A percentile compares a stretch with the other conserved stretches of the same genome.
Evolutionary conservation across 805 yeast species (phyloP).

Genomic region (Kluyveromyces starmeri): DNA sequence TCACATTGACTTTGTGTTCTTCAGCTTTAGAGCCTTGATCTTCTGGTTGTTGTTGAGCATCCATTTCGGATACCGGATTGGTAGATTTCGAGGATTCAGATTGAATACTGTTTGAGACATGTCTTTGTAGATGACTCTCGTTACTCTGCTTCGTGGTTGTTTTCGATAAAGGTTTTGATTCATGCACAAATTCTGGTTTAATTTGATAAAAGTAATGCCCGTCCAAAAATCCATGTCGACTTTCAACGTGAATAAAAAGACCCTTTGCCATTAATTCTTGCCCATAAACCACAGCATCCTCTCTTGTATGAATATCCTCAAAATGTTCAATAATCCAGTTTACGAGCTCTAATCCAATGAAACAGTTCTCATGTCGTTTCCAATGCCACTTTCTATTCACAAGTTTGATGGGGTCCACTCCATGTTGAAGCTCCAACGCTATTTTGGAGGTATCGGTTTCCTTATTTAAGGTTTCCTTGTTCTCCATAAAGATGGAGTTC

Average conservation of each 20-base stretch:
- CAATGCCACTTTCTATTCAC: conserved; percentile 89
- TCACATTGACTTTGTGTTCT: conserved; percentile 30
- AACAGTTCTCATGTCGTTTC: conserved; percentile 65
- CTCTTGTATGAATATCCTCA: conserved; percentile 70
- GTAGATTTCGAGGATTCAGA: conserved; percentile 8
- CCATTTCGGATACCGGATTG: conserved; percentile 7
- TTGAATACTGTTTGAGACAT: conserved; percentile 5
- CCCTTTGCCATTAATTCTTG: conserved; percentile 65
- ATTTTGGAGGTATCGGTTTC: conserved; percentile 43
- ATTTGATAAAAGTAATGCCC: conserved; percentile 88
- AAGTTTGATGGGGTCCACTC: conserved; percentile 53
- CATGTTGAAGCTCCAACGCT: conserved; percentile 53
- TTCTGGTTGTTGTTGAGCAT: conserved; percentile 9
- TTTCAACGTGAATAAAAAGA: conserved; percentile 71
- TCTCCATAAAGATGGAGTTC: conserved; percentile 30
- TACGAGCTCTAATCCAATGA: conserved; percentile 78
- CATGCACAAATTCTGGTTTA: conserved; percentile 41
- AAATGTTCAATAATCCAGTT: conserved; percentile 76
- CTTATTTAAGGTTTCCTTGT: conserved; percentile 35
- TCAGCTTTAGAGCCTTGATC: conserved; percentile 9
- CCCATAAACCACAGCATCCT: conserved; percentile 76
- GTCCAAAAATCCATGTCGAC: conserved; percentile 76
- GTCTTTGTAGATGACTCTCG: conserved; percentile 6
- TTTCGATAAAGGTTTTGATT: conserved; percentile 9
- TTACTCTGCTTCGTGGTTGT: background rate